Base-by-base conservation (phyloP, 2,329 filamentous ascomycete species). In the Malbranchea zuffiana region DNA sequence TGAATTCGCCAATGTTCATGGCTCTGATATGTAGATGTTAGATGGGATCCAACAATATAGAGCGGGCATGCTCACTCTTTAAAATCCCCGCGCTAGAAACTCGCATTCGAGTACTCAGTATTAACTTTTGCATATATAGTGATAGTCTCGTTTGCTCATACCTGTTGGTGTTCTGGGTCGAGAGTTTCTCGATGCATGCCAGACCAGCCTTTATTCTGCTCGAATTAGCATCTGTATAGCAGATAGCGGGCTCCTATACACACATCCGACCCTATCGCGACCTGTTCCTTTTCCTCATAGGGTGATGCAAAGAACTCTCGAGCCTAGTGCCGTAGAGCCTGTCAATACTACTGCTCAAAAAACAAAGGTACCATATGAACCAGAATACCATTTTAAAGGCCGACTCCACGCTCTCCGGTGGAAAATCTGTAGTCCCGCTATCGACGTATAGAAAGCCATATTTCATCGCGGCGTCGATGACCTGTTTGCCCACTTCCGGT, bases 391-490 rank as follows among this genome's bases (percentile, higher is more conserved):
- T 59, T 10, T 70, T 63, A 64, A 95, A 96, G 6, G 81, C 78
- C 29, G 67, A 64, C 6, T 82, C 69, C 26, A 95, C 75, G 36
- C 78, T 72, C 18, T 70, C 60, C 0, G 69, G 61, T 0, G 79
- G 66, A 32, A 95, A 83, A 42, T 80, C 75, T 8, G 69, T 67
- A 28, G 78, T 80, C 15, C 75, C 71, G 52, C 84, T 87, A 53
- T 77, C 79, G 51, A 96, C 77, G 56, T 90, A 96, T 43, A 95
- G 74, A 59, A 96, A 96, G 43, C 88, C 88, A 60, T 86, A 80
- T 37, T 79, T 76, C 24, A 77, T 74, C 2, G 86, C 87, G 1
- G 88, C 88, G 43, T 81, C 72, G 27, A 95, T 75, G 27, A 96
- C 64, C 39, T 69, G 70, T 44, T 76, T 71, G 38, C 74, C 74